Base-by-base conservation (phyloP, 208 protist species). In the Trypanosoma boissoni region DNA sequence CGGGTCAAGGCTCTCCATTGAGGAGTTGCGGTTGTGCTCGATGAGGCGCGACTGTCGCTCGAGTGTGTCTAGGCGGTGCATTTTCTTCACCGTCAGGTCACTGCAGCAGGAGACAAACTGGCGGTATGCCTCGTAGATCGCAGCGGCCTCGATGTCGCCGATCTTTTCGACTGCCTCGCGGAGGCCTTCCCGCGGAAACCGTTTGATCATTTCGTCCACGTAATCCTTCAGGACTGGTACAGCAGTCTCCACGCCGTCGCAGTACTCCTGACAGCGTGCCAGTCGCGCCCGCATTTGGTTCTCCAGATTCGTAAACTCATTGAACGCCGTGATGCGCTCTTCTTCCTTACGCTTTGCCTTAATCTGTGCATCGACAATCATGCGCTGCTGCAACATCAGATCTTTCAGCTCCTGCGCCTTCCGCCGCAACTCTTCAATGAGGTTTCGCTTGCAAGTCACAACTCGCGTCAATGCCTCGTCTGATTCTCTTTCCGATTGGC, bases 1-100 rank as follows among this genome's bases (percentile, higher is more conserved):
- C 23, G 86, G 86, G 50, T 93, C 86, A 37, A 93, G 78, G 58
- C 86, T 93, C 39, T 93, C 86, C 82, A 93, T 88, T 2, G 86
- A 67, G 21, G 74, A 90, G 70, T 90, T 78, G 49, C 78, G 75
- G 68, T 88, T 88, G 74, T 90, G 80, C 64, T 85, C 64, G 1
- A 80, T 66, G 44, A 90, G 78, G 26, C 86, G 82, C 7, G 75
- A 76, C 72, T 93, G 86, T 34, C 86, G 86, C 77, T 89, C 80
- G 46, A 93, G 73, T 8, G 80, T 90, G 72, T 93, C 86, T 27
- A 88, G 80, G 29, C 86, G 86, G 62, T 90, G 86, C 42, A 78
- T 81, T 74, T 90, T 90, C 72, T 90, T 90, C 50, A 88, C 79
- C n/a, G 83, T 86, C 27, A 93, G 69, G 24, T 93, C 82, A 1